These are phyloP conservation scores for Pharnaceum exiguum DNA, from an alignment of 148 eudicot species.

Conservation along the genomic window DNA sequence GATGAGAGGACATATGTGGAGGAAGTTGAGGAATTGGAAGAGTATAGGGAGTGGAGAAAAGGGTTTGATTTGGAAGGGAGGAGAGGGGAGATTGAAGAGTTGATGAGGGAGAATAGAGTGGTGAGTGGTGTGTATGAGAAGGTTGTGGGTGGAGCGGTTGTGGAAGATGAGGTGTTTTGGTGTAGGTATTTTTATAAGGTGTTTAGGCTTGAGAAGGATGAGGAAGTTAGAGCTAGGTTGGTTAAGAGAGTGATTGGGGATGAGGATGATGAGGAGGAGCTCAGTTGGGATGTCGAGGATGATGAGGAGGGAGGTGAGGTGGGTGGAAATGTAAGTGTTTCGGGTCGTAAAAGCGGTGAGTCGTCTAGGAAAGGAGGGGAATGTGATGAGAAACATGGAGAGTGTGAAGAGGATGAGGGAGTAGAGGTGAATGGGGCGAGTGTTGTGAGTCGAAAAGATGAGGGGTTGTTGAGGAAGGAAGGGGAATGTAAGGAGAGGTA, in stretches of 20 bases:
- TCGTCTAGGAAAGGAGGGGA: conserved; percentile 2
- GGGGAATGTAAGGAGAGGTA: conserved; percentile 17
- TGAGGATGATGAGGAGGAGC: conserved; percentile 67
- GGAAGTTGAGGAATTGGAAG: conserved; percentile 45
- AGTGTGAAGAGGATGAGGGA: too few species aligned
- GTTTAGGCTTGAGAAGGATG: conserved; percentile 50
- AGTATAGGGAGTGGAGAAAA: conserved; percentile 51
- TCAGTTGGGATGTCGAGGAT: conserved; percentile 91
- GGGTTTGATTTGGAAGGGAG: conserved; percentile 55
- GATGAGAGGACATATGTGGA: conserved; percentile 56
- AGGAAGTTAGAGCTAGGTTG: conserved; percentile 52
- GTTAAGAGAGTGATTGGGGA: conserved; percentile 57
- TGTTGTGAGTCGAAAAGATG: too few species aligned
- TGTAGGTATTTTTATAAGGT: conserved; percentile 63
- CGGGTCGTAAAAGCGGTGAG: too few species aligned
- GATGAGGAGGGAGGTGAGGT: conserved; percentile 41
- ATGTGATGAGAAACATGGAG: conserved; percentile 2
- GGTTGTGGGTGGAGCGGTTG: conserved; percentile 46
- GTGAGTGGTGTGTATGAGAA: conserved; percentile 43
- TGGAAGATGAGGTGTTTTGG: conserved; percentile 70
- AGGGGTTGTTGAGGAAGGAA: conserved; percentile 17
- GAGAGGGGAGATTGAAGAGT: conserved; percentile 41
- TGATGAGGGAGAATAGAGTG: conserved; percentile 37
- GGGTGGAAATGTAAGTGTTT: conserved; percentile 7
- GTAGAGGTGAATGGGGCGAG: too few species aligned